Conservation (phyloP, 2,329 filamentous ascomycete species). For the Aschersonia sp. region DNA sequence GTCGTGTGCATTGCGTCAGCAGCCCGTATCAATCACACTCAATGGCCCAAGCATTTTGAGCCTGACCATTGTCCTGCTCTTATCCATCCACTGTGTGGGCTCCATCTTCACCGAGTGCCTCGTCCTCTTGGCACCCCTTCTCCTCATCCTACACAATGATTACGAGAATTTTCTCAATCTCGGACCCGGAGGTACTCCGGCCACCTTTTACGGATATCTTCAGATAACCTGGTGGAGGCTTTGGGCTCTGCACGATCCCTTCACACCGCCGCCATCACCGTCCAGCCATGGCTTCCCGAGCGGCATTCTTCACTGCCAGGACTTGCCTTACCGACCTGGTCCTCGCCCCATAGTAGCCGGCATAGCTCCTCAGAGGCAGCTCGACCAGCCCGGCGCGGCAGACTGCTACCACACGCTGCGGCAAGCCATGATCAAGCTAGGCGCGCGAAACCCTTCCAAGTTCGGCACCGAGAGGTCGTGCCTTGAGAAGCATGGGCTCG, state of each 20-base stretch:
- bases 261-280: constrained; percentile 39
- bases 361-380: constrained; percentile 70
- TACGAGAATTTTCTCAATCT: constrained; percentile 63
- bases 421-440: constrained; percentile 36
- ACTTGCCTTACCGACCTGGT: constrained; percentile 47
- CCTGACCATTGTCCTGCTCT: constrained; percentile 28
- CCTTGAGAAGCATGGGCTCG: constrained; percentile 70
- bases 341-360: constrained; percentile 54
- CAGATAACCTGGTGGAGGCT: constrained; percentile 59
- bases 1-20: constrained; percentile 23
- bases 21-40: constrained; percentile 37
- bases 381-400: constrained; percentile 46
- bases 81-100: constrained; percentile 36
- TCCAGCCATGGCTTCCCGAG: constrained; percentile 27
- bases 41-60: constrained; percentile 32
- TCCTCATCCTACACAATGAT: constrained; percentile 48
- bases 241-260: constrained; percentile 58
- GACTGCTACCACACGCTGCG: constrained; percentile 41
- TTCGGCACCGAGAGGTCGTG: constrained; percentile 55
- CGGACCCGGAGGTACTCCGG: constrained; percentile 67
- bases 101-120: constrained; percentile 32
- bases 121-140: constrained; percentile 31
- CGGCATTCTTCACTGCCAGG: constrained; percentile 40
- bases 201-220: constrained; percentile 58
- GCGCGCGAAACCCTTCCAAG: constrained; percentile 24